Conservation (phyloP, 306 rosid genomes). For the Citrullus mucosospermus region DNA sequence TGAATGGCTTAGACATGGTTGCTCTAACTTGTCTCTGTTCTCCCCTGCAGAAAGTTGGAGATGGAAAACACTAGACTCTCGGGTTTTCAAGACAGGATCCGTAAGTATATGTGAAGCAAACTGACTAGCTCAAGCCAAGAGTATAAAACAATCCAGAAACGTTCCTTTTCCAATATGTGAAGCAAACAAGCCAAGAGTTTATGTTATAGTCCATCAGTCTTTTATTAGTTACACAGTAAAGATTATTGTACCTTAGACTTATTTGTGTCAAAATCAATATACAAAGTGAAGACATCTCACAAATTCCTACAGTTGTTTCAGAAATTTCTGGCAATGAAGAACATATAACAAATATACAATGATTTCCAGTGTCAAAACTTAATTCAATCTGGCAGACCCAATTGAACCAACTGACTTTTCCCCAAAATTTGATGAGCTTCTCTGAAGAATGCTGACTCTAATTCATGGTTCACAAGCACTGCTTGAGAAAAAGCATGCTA, state of each 20-base stretch:
- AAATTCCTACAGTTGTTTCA: not conserved
- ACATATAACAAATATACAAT: slow-evolving; percentile 8
- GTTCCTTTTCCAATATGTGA: not conserved
- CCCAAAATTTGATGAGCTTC: not conserved
- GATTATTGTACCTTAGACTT: not conserved
- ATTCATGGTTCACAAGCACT: not conserved
- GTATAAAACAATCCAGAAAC: not conserved
- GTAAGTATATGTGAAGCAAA: not conserved
- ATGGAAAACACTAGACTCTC: slow-evolving; percentile 16
- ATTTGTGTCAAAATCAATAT: not conserved
- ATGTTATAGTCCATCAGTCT: not conserved
- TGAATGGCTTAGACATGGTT: not conserved
- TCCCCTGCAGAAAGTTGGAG: slow-evolving; percentile 35
- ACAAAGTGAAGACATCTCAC: not conserved
- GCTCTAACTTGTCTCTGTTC: slow-evolving; percentile 1
- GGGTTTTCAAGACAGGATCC: not conserved
- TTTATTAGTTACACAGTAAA: not conserved
- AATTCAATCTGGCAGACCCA: slow-evolving; percentile 23
- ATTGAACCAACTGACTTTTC: slow-evolving; percentile 2
- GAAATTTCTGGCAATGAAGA: not conserved
- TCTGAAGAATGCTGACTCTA: not conserved
- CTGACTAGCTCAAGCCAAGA: no score
- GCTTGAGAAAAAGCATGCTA: not conserved
- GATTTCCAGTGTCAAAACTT: slow-evolving; percentile 36
- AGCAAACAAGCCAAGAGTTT: not conserved